Evolutionary conservation across 306 rosid species (phyloP), one percentile per base, ranked within the genome.

Genomic region (Glycine tomentella): DNA sequence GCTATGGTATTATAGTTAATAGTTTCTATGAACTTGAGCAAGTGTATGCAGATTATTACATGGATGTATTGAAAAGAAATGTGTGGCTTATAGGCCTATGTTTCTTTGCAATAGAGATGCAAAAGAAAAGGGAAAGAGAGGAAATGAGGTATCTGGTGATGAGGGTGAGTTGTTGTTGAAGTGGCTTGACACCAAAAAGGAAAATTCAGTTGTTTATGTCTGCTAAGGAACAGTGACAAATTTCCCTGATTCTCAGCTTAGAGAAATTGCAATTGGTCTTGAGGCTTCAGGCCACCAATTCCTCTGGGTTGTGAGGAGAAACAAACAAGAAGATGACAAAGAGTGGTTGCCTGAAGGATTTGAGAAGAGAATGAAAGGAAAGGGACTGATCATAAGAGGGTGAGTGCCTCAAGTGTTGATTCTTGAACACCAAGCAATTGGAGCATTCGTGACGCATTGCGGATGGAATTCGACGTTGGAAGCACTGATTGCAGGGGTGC

Each of bases 1-100:
- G 92, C 48, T 87, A 86, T 75, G 92, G 94, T 2, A 78, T 86
- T 75, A 51, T 90, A 33, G 82, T 83, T 6, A 87, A 92, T 67
- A 92, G 88, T 67, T 87, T 92, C 53, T 85, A 87, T 7, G 97
- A 88, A 53, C 94, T 90, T 0, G 97, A 90, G 68, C 50, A 34
- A 1, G 85, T 44, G 0, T 90, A 87, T 74, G 86, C 84, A 5
- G 87, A 92, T 78, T 17, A 86, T 15, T 87, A 46, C 66, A 83
- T 46, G 16, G 53, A 86, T 0, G 86, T 49, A 14, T 1, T 87
- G 3, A 84, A 87, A 48, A 79, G 82, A 48, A 88, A 45, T 55
- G 84, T 84, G 5, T 92, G 97, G 91, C 92, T 83, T 25, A 80
- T 90, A 4, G 97, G 97, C 4, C 97, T 0, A 17, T 92, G 8